phyloP scores from a whole-genome alignment of 2,329 filamentous ascomycete genomes.

The Passalora sequoiae region DNA sequence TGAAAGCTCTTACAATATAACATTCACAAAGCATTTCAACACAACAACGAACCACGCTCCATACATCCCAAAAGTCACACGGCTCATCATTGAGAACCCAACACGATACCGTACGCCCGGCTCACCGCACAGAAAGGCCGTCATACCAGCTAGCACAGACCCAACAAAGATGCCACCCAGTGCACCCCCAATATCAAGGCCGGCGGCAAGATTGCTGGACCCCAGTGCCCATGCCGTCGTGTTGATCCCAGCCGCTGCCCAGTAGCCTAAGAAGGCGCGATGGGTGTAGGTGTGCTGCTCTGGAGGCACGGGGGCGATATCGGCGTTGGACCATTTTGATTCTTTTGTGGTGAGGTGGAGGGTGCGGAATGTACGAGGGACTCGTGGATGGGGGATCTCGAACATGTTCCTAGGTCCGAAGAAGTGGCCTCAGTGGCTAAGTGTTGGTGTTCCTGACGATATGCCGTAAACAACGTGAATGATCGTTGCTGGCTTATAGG shows the following conservation, averaged over 20 bases:
- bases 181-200: slow-evolving; percentile 2
- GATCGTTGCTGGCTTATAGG: no score
- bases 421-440: no score
- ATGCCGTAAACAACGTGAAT: no score
- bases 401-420: neutral
- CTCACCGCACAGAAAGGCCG: slow-evolving; percentile 17
- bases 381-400: neutral
- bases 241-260: slow-evolving; percentile 7
- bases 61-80: slow-evolving; percentile 22
- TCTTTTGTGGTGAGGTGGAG: neutral
- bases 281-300: slow-evolving; percentile 6
- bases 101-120: slow-evolving; percentile 18
- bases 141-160: slow-evolving; percentile 15
- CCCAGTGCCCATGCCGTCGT: slow-evolving; percentile 6
- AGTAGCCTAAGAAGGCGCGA: slow-evolving; percentile 8
- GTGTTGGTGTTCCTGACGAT: no score
- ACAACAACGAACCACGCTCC: slow-evolving; percentile 24
- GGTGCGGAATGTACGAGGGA: neutral
- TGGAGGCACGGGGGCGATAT: slow-evolving; percentile 5
- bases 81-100: slow-evolving; percentile 22
- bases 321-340: slow-evolving; percentile 8
- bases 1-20: no score
- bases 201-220: slow-evolving; percentile 1
- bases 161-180: slow-evolving; percentile 2
- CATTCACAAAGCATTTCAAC: slow-evolving; percentile 21